Conservation (phyloP, 257 asterid species). For the Solanum virginianum region DNA sequence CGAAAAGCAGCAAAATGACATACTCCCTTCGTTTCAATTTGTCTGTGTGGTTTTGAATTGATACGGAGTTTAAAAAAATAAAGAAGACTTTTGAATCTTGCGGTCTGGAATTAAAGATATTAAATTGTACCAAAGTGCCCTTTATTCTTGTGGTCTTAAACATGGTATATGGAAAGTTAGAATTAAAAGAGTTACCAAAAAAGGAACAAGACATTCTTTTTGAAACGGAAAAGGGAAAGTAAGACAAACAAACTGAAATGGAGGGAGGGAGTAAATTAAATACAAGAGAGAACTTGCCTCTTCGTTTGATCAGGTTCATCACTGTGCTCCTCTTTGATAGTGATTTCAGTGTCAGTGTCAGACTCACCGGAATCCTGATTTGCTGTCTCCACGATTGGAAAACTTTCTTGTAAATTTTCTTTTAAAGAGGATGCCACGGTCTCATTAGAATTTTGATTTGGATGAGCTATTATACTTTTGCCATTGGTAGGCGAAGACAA, state of each 20-base stretch:
- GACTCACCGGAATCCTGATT: conserved; percentile 47
- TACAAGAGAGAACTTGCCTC: conserved; percentile 26
- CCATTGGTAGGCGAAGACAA: conserved; percentile 24
- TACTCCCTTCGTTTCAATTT: background rate
- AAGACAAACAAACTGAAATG: too few relatives aligned
- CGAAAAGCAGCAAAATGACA: background rate
- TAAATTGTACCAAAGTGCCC: too few relatives aligned
- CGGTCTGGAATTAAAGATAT: too few relatives aligned
- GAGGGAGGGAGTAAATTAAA: background rate
- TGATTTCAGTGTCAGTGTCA: conserved; percentile 40
- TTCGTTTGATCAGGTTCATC: conserved; percentile 48
- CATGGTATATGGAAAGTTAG: too few relatives aligned
- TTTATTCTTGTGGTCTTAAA: too few relatives aligned
- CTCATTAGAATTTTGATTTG: conserved; percentile 13
- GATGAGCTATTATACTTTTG: conserved; percentile 16
- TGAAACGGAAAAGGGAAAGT: too few relatives aligned
- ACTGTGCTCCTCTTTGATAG: conserved; percentile 29
- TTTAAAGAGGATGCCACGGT: conserved; percentile 28
- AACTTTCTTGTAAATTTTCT: conserved; percentile 21
- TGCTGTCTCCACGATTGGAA: conserved; percentile 19
- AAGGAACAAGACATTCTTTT: too few relatives aligned
- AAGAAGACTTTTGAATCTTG: too few relatives aligned
- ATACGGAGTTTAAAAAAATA: too few relatives aligned
- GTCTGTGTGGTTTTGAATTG: too few relatives aligned
- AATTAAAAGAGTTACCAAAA: too few relatives aligned